Percentiles rank a stretch among this genome's conserved stretches.
These are phyloP conservation scores for Amanita fuliginea DNA, from an alignment of 768 basidiomycete genomes.

Conservation along the genomic window DNA sequence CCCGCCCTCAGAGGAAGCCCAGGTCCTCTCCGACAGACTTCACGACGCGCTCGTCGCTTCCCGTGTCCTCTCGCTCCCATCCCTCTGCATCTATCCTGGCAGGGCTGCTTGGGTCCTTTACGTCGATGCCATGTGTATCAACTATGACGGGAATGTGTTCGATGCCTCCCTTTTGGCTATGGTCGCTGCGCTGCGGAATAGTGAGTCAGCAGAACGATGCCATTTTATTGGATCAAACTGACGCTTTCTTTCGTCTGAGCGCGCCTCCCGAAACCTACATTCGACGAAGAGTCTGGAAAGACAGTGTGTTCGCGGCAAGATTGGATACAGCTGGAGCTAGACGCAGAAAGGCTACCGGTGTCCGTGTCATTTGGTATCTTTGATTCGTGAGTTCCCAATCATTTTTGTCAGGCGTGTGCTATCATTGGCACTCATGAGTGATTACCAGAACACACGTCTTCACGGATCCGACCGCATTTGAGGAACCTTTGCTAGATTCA, in stretches of 20 bases:
- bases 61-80: conserved; percentile 46
- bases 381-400: conserved; percentile 42
- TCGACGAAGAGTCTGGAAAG: conserved; percentile 51
- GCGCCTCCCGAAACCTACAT: conserved; percentile 58
- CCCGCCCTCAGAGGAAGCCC: conserved; percentile 90
- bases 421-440: too few relatives aligned
- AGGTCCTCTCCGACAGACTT: conserved; percentile 76
- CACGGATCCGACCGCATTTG: conserved; percentile 82
- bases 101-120: conserved; percentile 92
- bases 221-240: too few relatives aligned
- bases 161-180: conserved; percentile 86
- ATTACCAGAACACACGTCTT: conserved; percentile 47
- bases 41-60: conserved; percentile 73
- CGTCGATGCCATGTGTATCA: conserved; percentile 89
- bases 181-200: conserved; percentile 76
- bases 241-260: conserved; percentile 29
- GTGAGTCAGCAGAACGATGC: conserved; percentile 32
- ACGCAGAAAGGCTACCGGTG: conserved; percentile 25
- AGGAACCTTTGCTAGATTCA: conserved; percentile 76
- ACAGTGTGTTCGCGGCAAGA: conserved; percentile 49
- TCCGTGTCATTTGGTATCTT: conserved; percentile 73
- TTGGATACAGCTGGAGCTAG: conserved; percentile 34
- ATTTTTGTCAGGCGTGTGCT: too few relatives aligned
- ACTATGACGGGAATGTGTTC: conserved; percentile 93
- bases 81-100: conserved; percentile 70